Base-by-base conservation (phyloP, 2,329 filamentous ascomycete species). In the Aaosphaeria arxii region DNA sequence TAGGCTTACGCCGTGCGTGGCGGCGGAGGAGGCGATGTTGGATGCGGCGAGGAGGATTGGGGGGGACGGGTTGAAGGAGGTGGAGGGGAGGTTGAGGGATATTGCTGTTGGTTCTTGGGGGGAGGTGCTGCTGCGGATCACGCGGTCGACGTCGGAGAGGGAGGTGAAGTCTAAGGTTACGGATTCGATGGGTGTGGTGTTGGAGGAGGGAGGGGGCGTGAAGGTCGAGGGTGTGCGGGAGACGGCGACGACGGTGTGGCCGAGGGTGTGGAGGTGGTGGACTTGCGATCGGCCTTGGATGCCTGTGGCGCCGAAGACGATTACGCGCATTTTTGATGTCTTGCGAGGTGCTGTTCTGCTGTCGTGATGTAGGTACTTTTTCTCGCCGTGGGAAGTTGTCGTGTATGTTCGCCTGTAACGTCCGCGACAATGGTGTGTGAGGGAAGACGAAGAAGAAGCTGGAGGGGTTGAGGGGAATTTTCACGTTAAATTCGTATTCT, bases 201-300 rank as follows among this genome's bases (percentile, higher is more conserved):
- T 51, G 9, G 59, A 30, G 1, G 40, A 7, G 11, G 61, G 46
- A 1, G 54, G 52, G 17, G 17, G 17, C 2, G 2, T 24, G 17
- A 24, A 24, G 17, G 17, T 24, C 40, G 57, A 50, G 24, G 61
- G 60, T 24, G 50, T 60, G 30, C 62, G 63, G 41, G 50, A 56
- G 7, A 65, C 50, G 28, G 62, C 62, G 30, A 64, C 55, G n/a
- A 61, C 60, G 3, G 54, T 46, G 49, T 66, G 61, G 44, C 55
- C 56, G 43, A 56, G 54, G 40, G 48, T 50, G 4, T 55, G 51
- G 31, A 65, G 61, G 29, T 55, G 49, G 7, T 56, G 51, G 31
- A 65, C 54, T 57, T 66, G 62, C 41, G 64, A 57, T 6, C 57
- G 56, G 9, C 62, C 62, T 49, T 66, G 63, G 17, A 65, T 51